Conservation (phyloP, 2,329 filamentous ascomycete genomes). For the Neonectria magnoliae region DNA sequence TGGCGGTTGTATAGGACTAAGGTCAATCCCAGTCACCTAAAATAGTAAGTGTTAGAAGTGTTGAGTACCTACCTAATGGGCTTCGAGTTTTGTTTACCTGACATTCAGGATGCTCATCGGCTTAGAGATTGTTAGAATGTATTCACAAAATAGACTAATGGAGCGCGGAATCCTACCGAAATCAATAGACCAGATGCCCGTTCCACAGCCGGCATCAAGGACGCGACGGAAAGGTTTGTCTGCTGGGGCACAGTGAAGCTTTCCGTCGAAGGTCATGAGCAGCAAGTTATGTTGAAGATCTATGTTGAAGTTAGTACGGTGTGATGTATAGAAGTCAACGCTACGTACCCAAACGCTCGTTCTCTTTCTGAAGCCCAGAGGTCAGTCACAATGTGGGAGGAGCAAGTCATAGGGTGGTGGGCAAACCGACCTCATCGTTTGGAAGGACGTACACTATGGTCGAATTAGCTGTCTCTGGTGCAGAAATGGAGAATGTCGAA, state of each 20-base stretch:
- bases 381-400: not conserved
- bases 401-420: not conserved
- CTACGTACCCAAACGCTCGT: conserved; percentile 22
- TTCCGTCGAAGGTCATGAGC: conserved; percentile 22
- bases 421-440: conserved; percentile 24
- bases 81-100: conserved; percentile 1
- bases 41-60: not conserved
- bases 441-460: conserved; percentile 26
- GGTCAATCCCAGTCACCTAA: conserved; percentile 26
- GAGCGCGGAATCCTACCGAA: conserved; percentile 12
- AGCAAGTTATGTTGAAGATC: conserved; percentile 31
- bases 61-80: accelerated
- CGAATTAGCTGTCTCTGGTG: not conserved
- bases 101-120: conserved; percentile 28
- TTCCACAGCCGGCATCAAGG: conserved; percentile 24
- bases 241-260: conserved; percentile 12
- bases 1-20: conserved; percentile 26
- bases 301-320: not conserved
- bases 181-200: conserved; percentile 30
- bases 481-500: not conserved
- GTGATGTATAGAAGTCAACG: not conserved
- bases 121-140: conserved; percentile 2
- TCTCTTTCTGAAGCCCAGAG: conserved; percentile 8
- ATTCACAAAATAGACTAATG: not conserved
- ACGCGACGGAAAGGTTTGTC: not conserved